A percentile compares a stretch with the other conserved stretches of the same genome.
phyloP scores from a whole-genome alignment of 2,329 filamentous ascomycete genomes.

The Plectosphaerella sp. region DNA sequence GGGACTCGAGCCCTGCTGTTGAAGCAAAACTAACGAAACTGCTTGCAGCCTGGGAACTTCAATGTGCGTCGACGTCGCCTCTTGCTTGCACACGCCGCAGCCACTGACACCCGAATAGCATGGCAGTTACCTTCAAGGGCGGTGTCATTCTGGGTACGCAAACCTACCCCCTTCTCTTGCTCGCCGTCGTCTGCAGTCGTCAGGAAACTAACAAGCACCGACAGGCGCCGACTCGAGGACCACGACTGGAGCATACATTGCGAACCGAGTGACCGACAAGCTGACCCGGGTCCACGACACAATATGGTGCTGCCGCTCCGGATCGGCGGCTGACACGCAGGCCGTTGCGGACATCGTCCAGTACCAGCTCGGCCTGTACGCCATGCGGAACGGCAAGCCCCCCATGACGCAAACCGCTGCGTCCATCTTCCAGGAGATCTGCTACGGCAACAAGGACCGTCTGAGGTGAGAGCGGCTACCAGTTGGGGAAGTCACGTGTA shows the following conservation, averaged over 20 bases:
- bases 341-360: constrained; percentile 97
- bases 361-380: constrained; percentile 91
- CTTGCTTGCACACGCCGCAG: constrained; percentile 6
- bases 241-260: constrained; percentile 96
- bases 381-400: constrained; percentile 80
- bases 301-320: constrained; percentile 98
- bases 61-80: constrained; percentile 59
- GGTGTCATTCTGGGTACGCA: constrained; percentile 81
- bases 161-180: not conserved
- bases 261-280: constrained; percentile 98
- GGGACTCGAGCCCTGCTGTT: not conserved
- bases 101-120: constrained; percentile 49
- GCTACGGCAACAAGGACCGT: constrained; percentile 94
- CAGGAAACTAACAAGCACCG: constrained; percentile 8
- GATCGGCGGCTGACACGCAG: constrained; percentile 95
- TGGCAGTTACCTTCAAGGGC: constrained; percentile 99
- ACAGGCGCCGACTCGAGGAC: constrained; percentile 90
- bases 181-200: not conserved
- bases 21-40: constrained; percentile 21
- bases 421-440: constrained; percentile 95
- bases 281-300: constrained; percentile 97
- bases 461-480: constrained; percentile 64
- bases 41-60: constrained; percentile 81
- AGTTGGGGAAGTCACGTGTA: not conserved
- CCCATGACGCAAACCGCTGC: constrained; percentile 95